Base-by-base conservation (phyloP, 352 stramenopile species). In the Pythium biforme region DNA sequence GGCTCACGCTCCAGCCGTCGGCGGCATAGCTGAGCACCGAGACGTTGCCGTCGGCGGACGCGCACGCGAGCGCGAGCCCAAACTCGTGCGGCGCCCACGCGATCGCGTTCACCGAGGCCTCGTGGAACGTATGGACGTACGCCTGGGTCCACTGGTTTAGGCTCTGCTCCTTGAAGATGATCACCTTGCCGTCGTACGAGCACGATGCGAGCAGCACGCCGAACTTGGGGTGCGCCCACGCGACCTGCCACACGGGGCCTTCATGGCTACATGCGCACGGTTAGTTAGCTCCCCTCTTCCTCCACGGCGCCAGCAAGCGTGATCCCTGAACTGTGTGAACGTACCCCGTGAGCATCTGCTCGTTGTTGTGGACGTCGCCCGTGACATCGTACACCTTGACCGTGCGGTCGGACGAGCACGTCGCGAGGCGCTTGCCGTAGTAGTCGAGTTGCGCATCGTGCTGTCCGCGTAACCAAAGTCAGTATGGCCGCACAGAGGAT, bases 361-460 rank as follows among this genome's bases (percentile, higher is more conserved):
- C 86, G 58, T 95, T 94, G 73, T 96, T 92, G 68, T 96, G 86
- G 55, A 92, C 86, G 55, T 97, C 83, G 54, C 85, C 87, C 25
- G 79, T 95, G 54, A 98, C 94, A 66, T 98, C 95, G 80, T 98
- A 98, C 33, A 99, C 91, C 68, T 99, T 98, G 62, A 99, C 91
- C 17, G 95, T 99, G 45, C 95, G 88, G 75, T 99, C 96, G 7
- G 95, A 99, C 37, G 96, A 99, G 69, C 91, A 98, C 4, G 98
- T 99, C 48, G 98, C 98, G 29, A 99, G 83, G 57, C 97, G 97
- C 75, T 98, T 99, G 67, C 95, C 96, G 76, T 99, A 99, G 81
- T 99, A 99, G 80, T 99, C 97, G 59, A 99, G 79, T 72, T 99
- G 96, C 52, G 95, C 95, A 74, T 99, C 97, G 76, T 99, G 97